Percentiles rank a stretch among this genome's conserved stretches.
These are phyloP conservation scores for Linnemannia hyalina DNA, from an alignment of 192 early-diverging fungal genomes.

Conservation along the genomic window DNA sequence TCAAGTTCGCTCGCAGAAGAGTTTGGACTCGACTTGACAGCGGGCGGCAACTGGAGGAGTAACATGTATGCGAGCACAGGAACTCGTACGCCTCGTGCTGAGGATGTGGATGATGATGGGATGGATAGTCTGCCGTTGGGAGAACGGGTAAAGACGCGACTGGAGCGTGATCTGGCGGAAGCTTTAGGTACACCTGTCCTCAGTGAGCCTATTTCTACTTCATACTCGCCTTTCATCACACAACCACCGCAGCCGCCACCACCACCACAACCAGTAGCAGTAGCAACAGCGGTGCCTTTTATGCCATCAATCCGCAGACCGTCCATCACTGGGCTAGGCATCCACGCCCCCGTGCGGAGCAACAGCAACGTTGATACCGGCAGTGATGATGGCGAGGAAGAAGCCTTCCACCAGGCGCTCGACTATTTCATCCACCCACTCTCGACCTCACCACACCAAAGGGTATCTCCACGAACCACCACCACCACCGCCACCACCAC, in stretches of 20 bases:
- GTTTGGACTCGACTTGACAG: background rate
- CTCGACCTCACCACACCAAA: background rate
- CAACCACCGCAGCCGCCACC: background rate
- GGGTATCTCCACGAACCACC: background rate
- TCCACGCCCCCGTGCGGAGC: background rate
- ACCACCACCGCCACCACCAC: background rate
- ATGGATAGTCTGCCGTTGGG: background rate
- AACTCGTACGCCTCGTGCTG: background rate
- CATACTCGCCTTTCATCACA: background rate
- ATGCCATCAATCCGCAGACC: background rate
- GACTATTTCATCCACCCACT: background rate
- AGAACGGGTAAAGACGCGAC: background rate
- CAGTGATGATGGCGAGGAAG: background rate
- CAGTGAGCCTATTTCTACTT: background rate
- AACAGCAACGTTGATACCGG: background rate
- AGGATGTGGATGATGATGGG: slow-evolving; percentile 3
- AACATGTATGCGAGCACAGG: background rate
- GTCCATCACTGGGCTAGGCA: background rate
- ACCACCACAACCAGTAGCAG: background rate
- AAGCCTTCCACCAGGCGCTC: background rate
- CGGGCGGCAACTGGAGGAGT: background rate
- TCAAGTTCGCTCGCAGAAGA: slow-evolving; percentile 16
- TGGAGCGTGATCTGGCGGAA: slow-evolving; percentile 16
- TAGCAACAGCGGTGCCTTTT: background rate
- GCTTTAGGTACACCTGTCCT: slow-evolving; percentile 21